A percentile compares a stretch with the other conserved stretches of the same genome.
phyloP scores from a whole-genome alignment of 1,284 basidiomycete species.

The Apiotrichum sp. region DNA sequence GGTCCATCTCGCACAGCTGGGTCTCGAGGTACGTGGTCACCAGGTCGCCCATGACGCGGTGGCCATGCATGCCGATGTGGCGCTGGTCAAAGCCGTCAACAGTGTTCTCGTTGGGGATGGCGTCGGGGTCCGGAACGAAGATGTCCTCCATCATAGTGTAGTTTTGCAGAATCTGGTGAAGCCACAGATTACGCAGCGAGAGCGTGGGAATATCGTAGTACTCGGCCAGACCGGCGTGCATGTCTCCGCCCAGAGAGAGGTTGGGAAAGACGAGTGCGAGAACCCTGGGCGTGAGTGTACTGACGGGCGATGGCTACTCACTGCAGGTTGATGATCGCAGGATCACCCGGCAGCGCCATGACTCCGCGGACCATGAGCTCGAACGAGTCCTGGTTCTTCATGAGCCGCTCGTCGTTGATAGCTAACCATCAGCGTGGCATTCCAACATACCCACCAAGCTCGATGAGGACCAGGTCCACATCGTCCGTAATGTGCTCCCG shows the following conservation, averaged over 20 bases:
- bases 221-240: conserved; percentile 33
- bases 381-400: conserved; percentile 5
- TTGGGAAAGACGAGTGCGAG: conserved; percentile 32
- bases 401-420: conserved; percentile 30
- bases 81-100: conserved; percentile 28
- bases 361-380: conserved; percentile 10
- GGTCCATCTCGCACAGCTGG: conserved; percentile 40
- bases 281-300: conserved; percentile 13
- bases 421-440: conserved; percentile 8
- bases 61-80: conserved; percentile 19
- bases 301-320: conserved; percentile 7
- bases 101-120: background rate
- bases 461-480: conserved; percentile 28
- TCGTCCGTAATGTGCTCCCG: conserved; percentile 28
- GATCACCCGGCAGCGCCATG: background rate
- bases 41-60: conserved; percentile 29
- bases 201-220: conserved; percentile 41
- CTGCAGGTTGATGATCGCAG: conserved; percentile 6
- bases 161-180: conserved; percentile 21
- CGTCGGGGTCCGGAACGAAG: conserved; percentile 13
- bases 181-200: conserved; percentile 30
- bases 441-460: conserved; percentile 19
- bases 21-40: conserved; percentile 34
- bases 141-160: conserved; percentile 18
- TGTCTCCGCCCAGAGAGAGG: conserved; percentile 31